Evolutionary conservation across 495 filamentous ascomycete species (phyloP).

Genomic region (Xylaria curta): DNA sequence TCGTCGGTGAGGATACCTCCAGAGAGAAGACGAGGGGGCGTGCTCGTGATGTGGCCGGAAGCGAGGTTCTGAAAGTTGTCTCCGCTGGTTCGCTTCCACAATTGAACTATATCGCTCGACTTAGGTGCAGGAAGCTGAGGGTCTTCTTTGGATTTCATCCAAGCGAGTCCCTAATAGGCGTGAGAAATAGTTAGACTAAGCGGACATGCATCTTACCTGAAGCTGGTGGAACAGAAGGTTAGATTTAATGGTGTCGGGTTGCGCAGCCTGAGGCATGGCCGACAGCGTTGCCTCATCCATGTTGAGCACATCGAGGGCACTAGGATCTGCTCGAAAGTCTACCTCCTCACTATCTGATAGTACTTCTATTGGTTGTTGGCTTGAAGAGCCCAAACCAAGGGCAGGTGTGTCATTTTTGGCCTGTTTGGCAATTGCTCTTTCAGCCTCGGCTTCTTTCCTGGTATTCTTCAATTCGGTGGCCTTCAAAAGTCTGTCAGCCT

Average conservation of each 20-base stretch:
- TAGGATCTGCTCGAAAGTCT: conserved; percentile 59
- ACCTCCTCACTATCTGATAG: conserved; percentile 66
- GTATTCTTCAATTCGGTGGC: conserved; percentile 56
- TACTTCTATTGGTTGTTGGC: conserved; percentile 55
- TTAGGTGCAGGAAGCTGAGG: conserved; percentile 68
- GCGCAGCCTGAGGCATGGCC: conserved; percentile 74
- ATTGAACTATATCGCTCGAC: conserved; percentile 71
- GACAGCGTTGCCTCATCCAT: conserved; percentile 75
- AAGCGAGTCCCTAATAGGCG: conserved; percentile 71
- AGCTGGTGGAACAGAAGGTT: conserved; percentile 82
- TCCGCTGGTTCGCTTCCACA: conserved; percentile 71
- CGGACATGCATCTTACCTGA: conserved; percentile 43
- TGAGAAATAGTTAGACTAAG: conserved; percentile 24
- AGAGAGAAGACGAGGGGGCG: conserved; percentile 67
- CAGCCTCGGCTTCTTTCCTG: conserved; percentile 57
- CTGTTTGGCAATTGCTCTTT: conserved; percentile 37
- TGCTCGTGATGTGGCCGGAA: conserved; percentile 69
- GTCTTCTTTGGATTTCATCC: conserved; percentile 80
- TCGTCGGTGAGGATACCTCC: conserved; percentile 92
- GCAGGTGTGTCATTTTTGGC: conserved; percentile 35
- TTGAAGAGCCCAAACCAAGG: conserved; percentile 38
- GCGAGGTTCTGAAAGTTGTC: conserved; percentile 74
- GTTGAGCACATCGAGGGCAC: conserved; percentile 69
- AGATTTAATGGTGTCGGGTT: conserved; percentile 68
- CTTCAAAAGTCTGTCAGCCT: conserved; percentile 62